Evolutionary conservation across 345 rosid genomes (phyloP), one percentile per base, ranked within the genome.

Genomic region (Eucalyptus regnans): DNA sequence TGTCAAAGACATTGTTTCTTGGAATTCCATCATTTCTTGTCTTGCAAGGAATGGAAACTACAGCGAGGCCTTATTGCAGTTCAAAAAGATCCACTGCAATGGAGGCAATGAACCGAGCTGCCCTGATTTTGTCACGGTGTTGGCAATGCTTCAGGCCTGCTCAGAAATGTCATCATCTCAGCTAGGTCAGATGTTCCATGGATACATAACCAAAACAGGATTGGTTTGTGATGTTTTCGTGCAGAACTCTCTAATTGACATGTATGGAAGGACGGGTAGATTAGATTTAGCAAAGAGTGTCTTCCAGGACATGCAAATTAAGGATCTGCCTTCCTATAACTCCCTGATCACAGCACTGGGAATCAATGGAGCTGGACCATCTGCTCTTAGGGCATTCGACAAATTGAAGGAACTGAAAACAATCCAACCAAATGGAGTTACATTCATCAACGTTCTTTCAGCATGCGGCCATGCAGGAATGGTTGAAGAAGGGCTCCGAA

Each of bases 401-500:
- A 76, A 89, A 31, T 92, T 93, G 50, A 18, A 44, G 13, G 86
- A 89, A 86, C 87, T 89, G 17, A 33, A 87, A 7, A 44, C 27
- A 1, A 33, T 58, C 1, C 90, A 92, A 76, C 98, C 97, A 15
- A 95, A 96, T 56, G 92, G 85, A 52, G 92, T 96, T 50, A 95
- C 98, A 23, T 96, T 96, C 87, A 94, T 91, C 54, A 95, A 94
- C 87, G 90, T 93, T 86, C 93, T 96, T 88, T 93, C 96, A 33
- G 96, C 98, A 31, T 97, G 98, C 88, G 94, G 94, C 90, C 99
- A 96, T 89, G 91, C 94, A 89, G 98, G 98, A 58, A 90, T 94
- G 90, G 94, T 97, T 48, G 95, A 92, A 58, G 93, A 94, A 92
- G 98, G 97, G 89, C 88, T 93, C 91, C 52, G 52, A 56, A 90